phyloP scores from a whole-genome alignment of 2,329 filamentous ascomycete species.

The Xylaria sp. region DNA sequence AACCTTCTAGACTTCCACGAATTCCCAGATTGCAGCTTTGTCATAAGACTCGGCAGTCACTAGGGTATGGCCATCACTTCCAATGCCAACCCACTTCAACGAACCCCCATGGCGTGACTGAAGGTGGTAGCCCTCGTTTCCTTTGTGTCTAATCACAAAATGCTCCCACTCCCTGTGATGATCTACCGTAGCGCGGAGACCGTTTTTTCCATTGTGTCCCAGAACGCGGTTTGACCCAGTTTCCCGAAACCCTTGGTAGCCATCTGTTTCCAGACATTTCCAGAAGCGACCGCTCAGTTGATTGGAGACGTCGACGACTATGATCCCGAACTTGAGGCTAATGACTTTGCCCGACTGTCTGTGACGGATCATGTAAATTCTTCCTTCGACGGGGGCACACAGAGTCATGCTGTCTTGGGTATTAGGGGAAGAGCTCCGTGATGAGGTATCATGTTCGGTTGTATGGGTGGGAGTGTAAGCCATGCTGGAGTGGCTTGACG shows the following conservation, averaged over 20 bases:
- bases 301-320: neutral
- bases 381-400: neutral
- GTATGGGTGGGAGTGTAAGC: conserved; percentile 3
- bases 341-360: neutral
- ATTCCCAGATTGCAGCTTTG: conserved; percentile 12
- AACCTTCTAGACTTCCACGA: neutral
- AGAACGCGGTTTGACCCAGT: neutral
- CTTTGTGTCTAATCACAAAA: neutral
- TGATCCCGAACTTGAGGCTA: neutral
- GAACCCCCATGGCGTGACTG: conserved; percentile 1
- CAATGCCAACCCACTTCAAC: conserved; percentile 3
- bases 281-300: neutral
- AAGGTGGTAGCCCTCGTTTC: neutral
- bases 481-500: neutral
- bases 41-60: neutral
- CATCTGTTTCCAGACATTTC: neutral
- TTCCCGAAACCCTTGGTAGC: conserved; percentile 10
- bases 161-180: neutral
- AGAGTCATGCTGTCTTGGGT: neutral
- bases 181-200: neutral
- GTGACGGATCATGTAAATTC: conserved; percentile 7
- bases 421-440: too few species aligned
- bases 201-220: neutral
- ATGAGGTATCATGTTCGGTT: neutral
- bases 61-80: neutral